Evolutionary conservation across 2,329 filamentous ascomycete genomes (phyloP).

Genomic region (Aquanectria penicillioides): DNA sequence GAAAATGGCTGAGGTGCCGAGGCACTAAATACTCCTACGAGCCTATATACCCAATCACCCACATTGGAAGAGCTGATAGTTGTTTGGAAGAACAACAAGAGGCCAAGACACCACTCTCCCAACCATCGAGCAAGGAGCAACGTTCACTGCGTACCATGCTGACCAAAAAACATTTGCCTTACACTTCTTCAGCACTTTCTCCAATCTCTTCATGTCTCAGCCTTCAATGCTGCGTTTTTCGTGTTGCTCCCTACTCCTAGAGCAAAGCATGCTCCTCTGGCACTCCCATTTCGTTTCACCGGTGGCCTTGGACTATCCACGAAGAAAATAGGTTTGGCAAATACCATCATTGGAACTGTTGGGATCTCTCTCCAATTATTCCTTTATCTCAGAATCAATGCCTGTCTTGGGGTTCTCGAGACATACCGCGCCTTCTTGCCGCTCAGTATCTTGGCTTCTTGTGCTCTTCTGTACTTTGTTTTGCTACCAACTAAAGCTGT

Average conservation of each 20-base stretch:
- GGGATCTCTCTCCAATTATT: conserved; percentile 37
- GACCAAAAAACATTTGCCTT: conserved; percentile 28
- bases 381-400: conserved; percentile 32
- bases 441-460: conserved; percentile 35
- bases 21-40: not conserved
- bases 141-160: conserved; percentile 24
- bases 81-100: not conserved
- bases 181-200: conserved; percentile 27
- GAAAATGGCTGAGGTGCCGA: not conserved
- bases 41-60: not conserved
- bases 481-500: conserved; percentile 25
- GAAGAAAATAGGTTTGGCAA: conserved; percentile 36
- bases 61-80: not conserved
- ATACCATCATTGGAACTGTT: conserved; percentile 37
- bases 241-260: conserved; percentile 28
- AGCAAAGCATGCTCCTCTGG: conserved; percentile 1
- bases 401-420: conserved; percentile 21
- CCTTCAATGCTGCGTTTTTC: conserved; percentile 39
- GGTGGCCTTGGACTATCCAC: conserved; percentile 38
- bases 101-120: not conserved
- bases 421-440: conserved; percentile 36
- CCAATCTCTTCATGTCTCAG: conserved; percentile 21
- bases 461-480: conserved; percentile 33
- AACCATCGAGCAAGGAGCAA: not conserved
- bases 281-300: conserved; percentile 31